A percentile compares a stretch with the other conserved stretches of the same genome.
Evolutionary conservation across 2,329 filamentous ascomycete genomes (phyloP).

Genomic region (Ploettnerulaceae sp.): DNA sequence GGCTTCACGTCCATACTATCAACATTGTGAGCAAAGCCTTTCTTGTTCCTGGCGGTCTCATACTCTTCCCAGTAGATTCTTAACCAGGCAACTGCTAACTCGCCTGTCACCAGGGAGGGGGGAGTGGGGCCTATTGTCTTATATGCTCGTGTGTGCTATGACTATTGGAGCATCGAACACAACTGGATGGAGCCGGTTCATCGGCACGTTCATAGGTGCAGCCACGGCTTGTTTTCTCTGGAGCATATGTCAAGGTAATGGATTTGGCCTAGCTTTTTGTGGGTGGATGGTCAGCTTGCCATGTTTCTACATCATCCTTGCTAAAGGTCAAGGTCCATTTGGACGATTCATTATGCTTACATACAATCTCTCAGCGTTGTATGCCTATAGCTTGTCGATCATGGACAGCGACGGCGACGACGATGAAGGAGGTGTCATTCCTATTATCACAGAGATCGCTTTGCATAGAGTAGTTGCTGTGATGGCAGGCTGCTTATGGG

Average conservation of each 20-base stretch:
- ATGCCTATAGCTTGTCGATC: slow-evolving; percentile 84
- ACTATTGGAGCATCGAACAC: slow-evolving; percentile 95
- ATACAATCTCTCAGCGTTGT: slow-evolving; percentile 92
- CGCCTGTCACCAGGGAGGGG: slow-evolving; percentile 63
- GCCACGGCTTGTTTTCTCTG: slow-evolving; percentile 70
- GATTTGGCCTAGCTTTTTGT: slow-evolving; percentile 69
- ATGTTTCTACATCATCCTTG: slow-evolving; percentile 87
- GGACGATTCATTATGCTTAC: slow-evolving; percentile 91
- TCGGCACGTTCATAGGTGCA: slow-evolving; percentile 81
- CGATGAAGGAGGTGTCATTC: slow-evolving; percentile 79
- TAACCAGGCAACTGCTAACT: neutral
- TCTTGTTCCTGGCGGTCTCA: neutral
- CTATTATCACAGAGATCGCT: slow-evolving; percentile 82
- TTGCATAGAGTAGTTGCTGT: slow-evolving; percentile 85
- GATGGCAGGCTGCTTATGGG: slow-evolving; percentile 83
- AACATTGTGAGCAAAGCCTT: slow-evolving; percentile 42
- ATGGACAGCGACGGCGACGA: slow-evolving; percentile 77
- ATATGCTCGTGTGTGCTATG: slow-evolving; percentile 98
- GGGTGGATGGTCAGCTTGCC: slow-evolving; percentile 77
- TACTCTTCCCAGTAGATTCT: too few relatives aligned
- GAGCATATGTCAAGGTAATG: slow-evolving; percentile 70
- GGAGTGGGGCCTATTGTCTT: slow-evolving; percentile 93
- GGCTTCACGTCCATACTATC: slow-evolving; percentile 72
- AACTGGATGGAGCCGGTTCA: slow-evolving; percentile 78
- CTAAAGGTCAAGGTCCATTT: slow-evolving; percentile 77